A percentile compares a stretch with the other conserved stretches of the same genome.
These are phyloP conservation scores for Themeda triandra DNA, from an alignment of 176 grass and related monocot genomes.

Conservation along the genomic window DNA sequence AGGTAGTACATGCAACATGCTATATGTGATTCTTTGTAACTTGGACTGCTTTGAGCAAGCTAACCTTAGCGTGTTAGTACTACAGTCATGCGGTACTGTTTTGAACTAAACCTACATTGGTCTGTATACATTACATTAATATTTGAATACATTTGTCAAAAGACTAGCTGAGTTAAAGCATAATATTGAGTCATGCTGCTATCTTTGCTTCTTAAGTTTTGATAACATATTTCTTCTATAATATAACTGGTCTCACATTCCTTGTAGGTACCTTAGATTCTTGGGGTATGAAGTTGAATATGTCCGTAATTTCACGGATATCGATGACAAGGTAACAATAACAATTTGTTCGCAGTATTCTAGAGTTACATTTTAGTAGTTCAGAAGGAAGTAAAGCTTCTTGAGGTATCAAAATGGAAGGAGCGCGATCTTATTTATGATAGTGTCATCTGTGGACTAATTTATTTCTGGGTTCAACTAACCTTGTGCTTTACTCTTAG, in stretches of 20 bases:
- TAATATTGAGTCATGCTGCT: conserved; percentile 4
- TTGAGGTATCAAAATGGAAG: not conserved
- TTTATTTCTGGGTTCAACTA: not conserved
- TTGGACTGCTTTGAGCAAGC: not conserved
- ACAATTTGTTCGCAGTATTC: not conserved
- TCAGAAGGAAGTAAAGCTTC: not conserved
- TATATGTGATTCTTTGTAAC: not conserved
- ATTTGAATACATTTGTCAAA: not conserved
- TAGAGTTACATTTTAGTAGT: not conserved
- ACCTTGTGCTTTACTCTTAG: not conserved
- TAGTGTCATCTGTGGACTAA: not conserved
- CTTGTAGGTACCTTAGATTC: conserved; percentile 66
- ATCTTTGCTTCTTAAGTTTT: conserved; percentile 18
- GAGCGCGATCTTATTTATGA: not conserved
- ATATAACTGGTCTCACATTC: conserved; percentile 4
- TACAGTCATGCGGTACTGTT: not conserved
- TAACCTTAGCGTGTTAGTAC: not conserved
- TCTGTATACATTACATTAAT: not conserved
- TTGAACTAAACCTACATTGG: not conserved
- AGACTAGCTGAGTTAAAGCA: not conserved
- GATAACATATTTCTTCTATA: conserved; percentile 2
- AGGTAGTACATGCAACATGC: not conserved
- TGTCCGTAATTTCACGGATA: conserved; percentile 93
- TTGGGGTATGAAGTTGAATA: conserved; percentile 88
- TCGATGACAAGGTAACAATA: conserved; percentile 90